Base-by-base conservation (phyloP, 768 basidiomycete species). In the Boletus tomentosulus region DNA sequence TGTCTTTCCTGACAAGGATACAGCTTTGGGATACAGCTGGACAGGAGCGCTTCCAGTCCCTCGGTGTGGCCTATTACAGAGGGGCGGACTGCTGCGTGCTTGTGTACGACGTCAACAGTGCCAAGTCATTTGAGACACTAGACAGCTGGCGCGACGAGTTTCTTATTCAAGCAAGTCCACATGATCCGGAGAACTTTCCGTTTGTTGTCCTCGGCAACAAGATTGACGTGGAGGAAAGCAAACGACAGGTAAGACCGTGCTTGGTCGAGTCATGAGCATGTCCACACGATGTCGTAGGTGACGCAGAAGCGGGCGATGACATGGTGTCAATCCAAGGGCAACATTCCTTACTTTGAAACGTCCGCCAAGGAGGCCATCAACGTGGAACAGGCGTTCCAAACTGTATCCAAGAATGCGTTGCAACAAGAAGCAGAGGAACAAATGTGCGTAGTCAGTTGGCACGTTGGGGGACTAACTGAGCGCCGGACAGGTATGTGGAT, bases 131-230 rank as follows among this genome's bases (percentile, higher is more conserved):
- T 62, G 97, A 99, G 74, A 95, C 96, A 27, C 81, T 99, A 46
- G 97, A 98, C 74, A 95, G 93, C 68, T 99, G 97, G 97, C 82
- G 97, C 56, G 97, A 99, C 72, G 97, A 99, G 72, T 99, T 99
- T 74, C 83, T 99, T 62, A 97, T 99, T 64, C 89, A 99, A 76
- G 97, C 97, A 11, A 94, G 92, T 67, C 97, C 97, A 43, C 93
- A 96, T 69, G 96, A 98, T 71, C 95, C 97, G 38, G 97, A 98
- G 80, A 98, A 98, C 77, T 99, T 99, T 73, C 97, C 97, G 6
- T 99, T 99, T 66, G 95, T 99, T 52, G 96, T 99, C 12, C 75
- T 99, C 55, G 97, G 97, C n/a, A 99, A 99, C 77, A 99, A 99
- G 92, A 96, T 99, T 70, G 97, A 99, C 70, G 92, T 98, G 65